Base-by-base conservation (phyloP, 1,284 basidiomycete species). In the Rhodotorula sp. region DNA sequence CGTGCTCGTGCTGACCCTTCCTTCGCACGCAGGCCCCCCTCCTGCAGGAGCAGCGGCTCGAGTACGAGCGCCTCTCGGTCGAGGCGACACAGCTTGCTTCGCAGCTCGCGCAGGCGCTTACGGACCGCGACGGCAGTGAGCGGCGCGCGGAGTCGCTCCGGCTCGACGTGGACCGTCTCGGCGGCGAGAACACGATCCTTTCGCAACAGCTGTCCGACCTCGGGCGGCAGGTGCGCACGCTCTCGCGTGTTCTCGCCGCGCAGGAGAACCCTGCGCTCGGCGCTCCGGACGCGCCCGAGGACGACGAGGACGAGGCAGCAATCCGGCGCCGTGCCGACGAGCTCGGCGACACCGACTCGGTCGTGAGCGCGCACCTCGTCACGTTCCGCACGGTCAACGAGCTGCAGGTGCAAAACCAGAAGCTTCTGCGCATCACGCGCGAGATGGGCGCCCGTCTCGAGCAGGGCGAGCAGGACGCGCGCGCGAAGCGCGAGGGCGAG, bases 281-380 rank as follows among this genome's bases (percentile, higher is more conserved):
- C n/a, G 57, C 27, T 5, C 21, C 90, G 60, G 82, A 81, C 39
- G 78, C 78, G 61, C 79, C 78, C 63, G 78, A 81, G 9, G 74
- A 78, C 21, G 80, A 81, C 66, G 80, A 81, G 25, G 76, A 81
- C 29, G 81, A 84, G 77, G 81, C 79, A 39, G 61, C 85, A 36
- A 75, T 76, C 41, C 58, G 51, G 17, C 61, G 57, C 2, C 59
- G 75, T 55, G 78, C 86, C 10, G 86, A 85, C 2, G 85, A 87
- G 64, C 86, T 87, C 72, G 88, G 89, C 39, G 79, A 79, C 60
- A 80, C 80, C 44, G 89, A 94, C 74, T 84, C 85, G 0, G 88
- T 98, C 74, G 96, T 98, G 81, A 91, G 92, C 34, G 91, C 91
- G 79, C 87, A 94, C 78, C 87, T 99, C 22, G 91, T 98, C 59